Evolutionary conservation across 2,329 filamentous ascomycete species (phyloP), one percentile per base, ranked within the genome.

Genomic region (Ophiostoma perfectum): DNA sequence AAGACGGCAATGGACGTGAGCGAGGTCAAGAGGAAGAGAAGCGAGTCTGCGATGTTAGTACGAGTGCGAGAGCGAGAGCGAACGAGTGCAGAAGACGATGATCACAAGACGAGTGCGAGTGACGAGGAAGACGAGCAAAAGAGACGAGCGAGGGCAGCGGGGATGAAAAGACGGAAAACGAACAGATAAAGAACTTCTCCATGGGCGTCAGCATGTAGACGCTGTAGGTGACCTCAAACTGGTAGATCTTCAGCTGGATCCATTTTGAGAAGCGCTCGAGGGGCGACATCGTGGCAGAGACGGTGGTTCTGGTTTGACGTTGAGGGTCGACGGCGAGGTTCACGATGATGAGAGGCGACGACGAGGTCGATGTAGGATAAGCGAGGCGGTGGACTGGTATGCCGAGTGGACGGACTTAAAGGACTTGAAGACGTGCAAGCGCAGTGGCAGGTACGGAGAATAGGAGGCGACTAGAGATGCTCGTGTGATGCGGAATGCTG

Each of bases 131-230:
- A 68, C 47, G 8, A 27, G 27, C 27, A 68, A 47, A 16, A 18
- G 27, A 63, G 16, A 11, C 18, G 18, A 60, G 39, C 3, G 11
- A 38, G 36, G 12, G 49, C n/a, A 7, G 27, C 27, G 58, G 11
- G 8, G 9, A 47, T 11, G 12, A 0, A 16, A 16, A 52, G 47
- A 52, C n/a, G 27, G 27, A 18, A 38, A 5, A 79, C 92, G 69
- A 85, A 98, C 95, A 98, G 81, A 98, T 96, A 75, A 97, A 89
- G 80, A 97, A 94, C 79, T 97, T 97, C 83, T 99, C 95, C 66
- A 90, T 93, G 1, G 93, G 90, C 49, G 93, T 97, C 74, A 97
- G 90, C 91, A 99, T 98, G 84, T 99, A 98, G 39, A 98, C 86
- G 70, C 91, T 90, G 80, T 96, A 95, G 12, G 94, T 97, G 78